Evolutionary conservation across 129 eudicot species (phyloP).

Genomic region (Apium graveolens): DNA sequence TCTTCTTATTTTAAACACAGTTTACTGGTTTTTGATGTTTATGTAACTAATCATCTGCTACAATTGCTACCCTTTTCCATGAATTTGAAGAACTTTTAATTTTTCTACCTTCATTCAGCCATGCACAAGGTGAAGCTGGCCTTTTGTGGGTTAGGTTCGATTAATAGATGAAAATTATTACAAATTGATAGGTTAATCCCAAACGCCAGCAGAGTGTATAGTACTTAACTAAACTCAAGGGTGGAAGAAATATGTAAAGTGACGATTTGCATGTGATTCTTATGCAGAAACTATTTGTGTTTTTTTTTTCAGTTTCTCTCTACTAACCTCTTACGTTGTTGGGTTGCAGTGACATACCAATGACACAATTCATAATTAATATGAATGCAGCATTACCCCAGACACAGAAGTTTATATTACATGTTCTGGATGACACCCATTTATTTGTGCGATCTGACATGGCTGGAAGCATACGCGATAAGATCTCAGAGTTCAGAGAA

Average conservation of each 20-base stretch:
- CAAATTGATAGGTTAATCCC: too few relatives aligned
- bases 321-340: neutral
- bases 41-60: neutral
- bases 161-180: neutral
- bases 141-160: neutral
- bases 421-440: constrained; percentile 63
- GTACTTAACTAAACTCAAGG: neutral
- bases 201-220: neutral
- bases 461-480: constrained; percentile 69
- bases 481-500: constrained; percentile 73
- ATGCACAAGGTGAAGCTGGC: neutral
- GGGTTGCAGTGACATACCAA: constrained; percentile 79
- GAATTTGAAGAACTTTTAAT: neutral
- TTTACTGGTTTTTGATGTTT: neutral
- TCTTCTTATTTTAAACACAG: neutral
- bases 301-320: neutral
- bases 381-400: constrained; percentile 59
- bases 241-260: neutral
- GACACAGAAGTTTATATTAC: constrained; percentile 77
- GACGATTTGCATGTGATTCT: neutral
- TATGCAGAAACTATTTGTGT: neutral
- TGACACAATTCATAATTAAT: constrained; percentile 89
- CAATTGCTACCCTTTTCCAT: neutral
- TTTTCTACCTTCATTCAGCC: neutral
- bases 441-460: constrained; percentile 66